Conservation (phyloP, 2,329 filamentous ascomycete species). For the Verticillium albo-atrum region DNA sequence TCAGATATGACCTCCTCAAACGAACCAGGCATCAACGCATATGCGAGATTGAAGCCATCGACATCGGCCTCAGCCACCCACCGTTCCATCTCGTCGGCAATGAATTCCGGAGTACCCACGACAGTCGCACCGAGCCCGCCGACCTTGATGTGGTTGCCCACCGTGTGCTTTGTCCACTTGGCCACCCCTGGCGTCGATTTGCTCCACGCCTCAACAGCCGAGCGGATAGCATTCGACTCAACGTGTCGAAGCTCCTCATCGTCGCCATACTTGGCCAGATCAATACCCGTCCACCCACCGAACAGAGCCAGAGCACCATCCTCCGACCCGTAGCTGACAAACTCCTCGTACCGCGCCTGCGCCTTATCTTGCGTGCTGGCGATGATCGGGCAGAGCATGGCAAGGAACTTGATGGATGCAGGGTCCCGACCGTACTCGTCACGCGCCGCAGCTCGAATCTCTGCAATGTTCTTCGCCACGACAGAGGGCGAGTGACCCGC, state of each 20-base stretch:
- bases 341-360: conserved; percentile 49
- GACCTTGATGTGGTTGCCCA: conserved; percentile 26
- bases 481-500: conserved; percentile 51
- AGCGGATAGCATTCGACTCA: conserved; percentile 57
- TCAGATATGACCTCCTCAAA: conserved; percentile 65
- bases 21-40: conserved; percentile 44
- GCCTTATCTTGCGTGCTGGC: conserved; percentile 58
- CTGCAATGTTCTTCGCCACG: conserved; percentile 50
- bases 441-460: conserved; percentile 48
- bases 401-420: conserved; percentile 54
- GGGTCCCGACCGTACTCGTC: conserved; percentile 47
- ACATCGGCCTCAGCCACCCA: conserved; percentile 51
- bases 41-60: conserved; percentile 47
- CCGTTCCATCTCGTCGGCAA: conserved; percentile 27
- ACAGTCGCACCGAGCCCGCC: conserved; percentile 24
- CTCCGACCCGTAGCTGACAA: conserved; percentile 49
- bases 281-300: conserved; percentile 63
- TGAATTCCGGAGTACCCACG: conserved; percentile 22
- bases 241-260: conserved; percentile 60
- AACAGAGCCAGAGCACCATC: conserved; percentile 62
- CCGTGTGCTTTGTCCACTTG: conserved; percentile 28
- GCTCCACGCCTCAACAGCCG: conserved; percentile 43
- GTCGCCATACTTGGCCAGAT: conserved; percentile 55
- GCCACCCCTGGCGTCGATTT: conserved; percentile 24
- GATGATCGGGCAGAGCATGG: conserved; percentile 53